Evolutionary conservation across 2,329 filamentous ascomycete species (phyloP).

Genomic region (Cordyceps cicadae): DNA sequence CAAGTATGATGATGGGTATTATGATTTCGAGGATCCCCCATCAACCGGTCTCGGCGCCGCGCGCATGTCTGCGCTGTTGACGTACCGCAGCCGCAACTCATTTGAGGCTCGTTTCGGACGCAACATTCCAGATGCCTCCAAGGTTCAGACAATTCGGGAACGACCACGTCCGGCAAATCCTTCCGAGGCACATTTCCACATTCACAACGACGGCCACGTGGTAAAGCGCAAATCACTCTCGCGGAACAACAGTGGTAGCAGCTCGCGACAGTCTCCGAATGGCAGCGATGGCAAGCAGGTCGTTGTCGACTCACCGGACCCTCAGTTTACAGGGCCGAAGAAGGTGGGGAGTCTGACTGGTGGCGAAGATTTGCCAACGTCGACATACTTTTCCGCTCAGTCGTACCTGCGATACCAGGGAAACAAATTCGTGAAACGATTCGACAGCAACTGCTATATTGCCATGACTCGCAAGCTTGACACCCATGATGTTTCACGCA

Average conservation of each 20-base stretch:
- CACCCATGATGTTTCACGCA: slow-evolving; percentile 86
- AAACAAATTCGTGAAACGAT: slow-evolving; percentile 91
- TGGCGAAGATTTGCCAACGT: slow-evolving; percentile 45
- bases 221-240: slow-evolving; percentile 47
- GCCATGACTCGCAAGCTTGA: slow-evolving; percentile 97
- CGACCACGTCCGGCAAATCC: slow-evolving; percentile 51
- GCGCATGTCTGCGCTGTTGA: slow-evolving; percentile 92
- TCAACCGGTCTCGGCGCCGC: slow-evolving; percentile 82
- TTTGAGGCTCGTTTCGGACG: slow-evolving; percentile 93
- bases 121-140: slow-evolving; percentile 80
- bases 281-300: slow-evolving; percentile 17
- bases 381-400: slow-evolving; percentile 96
- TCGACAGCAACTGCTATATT: slow-evolving; percentile 98
- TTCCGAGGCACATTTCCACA: slow-evolving; percentile 66
- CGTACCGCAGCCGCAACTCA: slow-evolving; percentile 92
- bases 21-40: slow-evolving; percentile 78
- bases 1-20: slow-evolving; percentile 97
- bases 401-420: slow-evolving; percentile 96
- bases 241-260: slow-evolving; percentile 33
- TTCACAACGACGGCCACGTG: slow-evolving; percentile 75
- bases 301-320: slow-evolving; percentile 33
- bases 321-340: slow-evolving; percentile 63
- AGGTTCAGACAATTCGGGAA: slow-evolving; percentile 74
- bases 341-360: slow-evolving; percentile 37
- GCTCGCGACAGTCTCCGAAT: slow-evolving; percentile 16